Conservation (phyloP, 768 basidiomycete genomes). For the Suillus fuscotomentosus region DNA sequence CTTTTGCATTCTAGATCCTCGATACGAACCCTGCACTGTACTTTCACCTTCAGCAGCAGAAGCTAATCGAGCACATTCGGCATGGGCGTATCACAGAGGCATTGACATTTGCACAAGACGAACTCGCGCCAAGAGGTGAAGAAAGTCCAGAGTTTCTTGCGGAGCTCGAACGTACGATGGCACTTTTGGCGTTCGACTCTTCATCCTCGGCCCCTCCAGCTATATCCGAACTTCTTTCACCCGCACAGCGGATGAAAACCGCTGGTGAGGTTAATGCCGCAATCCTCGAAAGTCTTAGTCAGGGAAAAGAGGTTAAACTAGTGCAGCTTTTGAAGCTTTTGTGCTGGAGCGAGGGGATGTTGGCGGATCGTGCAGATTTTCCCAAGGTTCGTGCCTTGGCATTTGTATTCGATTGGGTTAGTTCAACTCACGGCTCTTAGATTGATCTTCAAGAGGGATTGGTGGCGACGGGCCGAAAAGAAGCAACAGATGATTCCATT, state of each 20-base stretch:
- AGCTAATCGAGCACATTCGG: constrained; percentile 92
- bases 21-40: constrained; percentile 93
- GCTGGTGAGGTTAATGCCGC: constrained; percentile 95
- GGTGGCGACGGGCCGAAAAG: constrained; percentile 16
- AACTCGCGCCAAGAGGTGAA: constrained; percentile 92
- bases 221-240: constrained; percentile 79
- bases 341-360: constrained; percentile 82
- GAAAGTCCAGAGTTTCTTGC: constrained; percentile 91
- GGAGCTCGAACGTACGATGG: constrained; percentile 95
- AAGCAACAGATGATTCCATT: constrained; percentile 4
- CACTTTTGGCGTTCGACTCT: constrained; percentile 80
- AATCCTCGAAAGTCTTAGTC: constrained; percentile 87
- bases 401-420: constrained; percentile 21
- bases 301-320: constrained; percentile 91
- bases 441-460: constrained; percentile 28
- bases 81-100: constrained; percentile 77
- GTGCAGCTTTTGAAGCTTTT: constrained; percentile 79
- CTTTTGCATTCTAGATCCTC: constrained; percentile 66
- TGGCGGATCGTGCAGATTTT: constrained; percentile 78
- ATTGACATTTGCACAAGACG: constrained; percentile 86
- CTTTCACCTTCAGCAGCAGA: constrained; percentile 95
- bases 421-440: constrained; percentile 23
- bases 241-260: constrained; percentile 90
- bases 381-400: constrained; percentile 56
- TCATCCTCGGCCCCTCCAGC: constrained; percentile 49